These are phyloP conservation scores for Hordeum marinum DNA, from an alignment of 176 grass and related monocot species.

Conservation along the genomic window DNA sequence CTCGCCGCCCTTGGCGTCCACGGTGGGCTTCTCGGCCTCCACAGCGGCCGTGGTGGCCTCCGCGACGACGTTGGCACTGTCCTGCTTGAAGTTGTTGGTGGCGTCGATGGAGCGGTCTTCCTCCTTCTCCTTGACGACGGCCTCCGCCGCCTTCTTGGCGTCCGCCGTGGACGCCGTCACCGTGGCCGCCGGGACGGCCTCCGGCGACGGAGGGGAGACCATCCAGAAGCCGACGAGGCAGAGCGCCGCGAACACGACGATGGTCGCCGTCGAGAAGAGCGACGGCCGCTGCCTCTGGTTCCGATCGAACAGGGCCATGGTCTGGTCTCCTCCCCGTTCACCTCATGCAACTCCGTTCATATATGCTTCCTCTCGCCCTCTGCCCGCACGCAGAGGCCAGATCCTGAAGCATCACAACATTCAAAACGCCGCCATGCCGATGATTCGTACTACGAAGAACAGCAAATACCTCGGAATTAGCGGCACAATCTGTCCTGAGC, in stretches of 20 bases:
- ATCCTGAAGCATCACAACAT: neutral
- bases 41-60: neutral
- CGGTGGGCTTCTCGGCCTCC: slow-evolving; percentile 11
- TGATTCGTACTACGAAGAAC: neutral
- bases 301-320: slow-evolving; percentile 76
- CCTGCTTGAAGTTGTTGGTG: slow-evolving; percentile 52
- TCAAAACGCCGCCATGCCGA: neutral
- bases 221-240: slow-evolving; percentile 85
- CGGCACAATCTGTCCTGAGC: neutral
- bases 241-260: slow-evolving; percentile 59
- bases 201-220: slow-evolving; percentile 48
- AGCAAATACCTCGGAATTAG: neutral
- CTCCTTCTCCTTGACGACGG: slow-evolving; percentile 21
- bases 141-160: slow-evolving; percentile 27
- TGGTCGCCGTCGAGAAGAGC: slow-evolving; percentile 55
- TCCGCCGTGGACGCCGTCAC: neutral
- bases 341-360: slow-evolving; percentile 8
- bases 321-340: neutral
- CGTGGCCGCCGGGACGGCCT: slow-evolving; percentile 27
- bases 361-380: neutral
- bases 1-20: neutral
- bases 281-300: slow-evolving; percentile 54
- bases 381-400: neutral
- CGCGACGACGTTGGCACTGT: slow-evolving; percentile 35
- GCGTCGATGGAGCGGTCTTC: slow-evolving; percentile 66